Percentiles rank a stretch among this genome's conserved stretches.
Evolutionary conservation across 139 green algal species (phyloP).

Genomic region (Chlamydomonas sp.): DNA sequence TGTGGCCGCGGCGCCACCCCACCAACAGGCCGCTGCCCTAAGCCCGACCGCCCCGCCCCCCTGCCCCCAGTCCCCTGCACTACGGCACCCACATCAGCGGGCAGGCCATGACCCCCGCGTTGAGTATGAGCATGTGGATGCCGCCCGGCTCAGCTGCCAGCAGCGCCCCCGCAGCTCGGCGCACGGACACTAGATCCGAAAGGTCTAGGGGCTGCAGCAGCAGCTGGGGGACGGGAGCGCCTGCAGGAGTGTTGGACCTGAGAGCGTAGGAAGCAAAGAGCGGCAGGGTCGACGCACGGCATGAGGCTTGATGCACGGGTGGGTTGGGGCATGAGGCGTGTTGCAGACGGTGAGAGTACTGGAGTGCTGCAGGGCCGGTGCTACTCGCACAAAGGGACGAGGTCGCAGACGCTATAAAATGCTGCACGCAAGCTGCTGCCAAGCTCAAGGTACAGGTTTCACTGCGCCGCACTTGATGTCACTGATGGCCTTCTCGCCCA

Average conservation of each 20-base stretch:
- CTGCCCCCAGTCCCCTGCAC: neutral
- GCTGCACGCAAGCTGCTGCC: no score
- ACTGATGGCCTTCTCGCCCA: neutral
- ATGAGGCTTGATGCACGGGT: no score
- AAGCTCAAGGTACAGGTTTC: no score
- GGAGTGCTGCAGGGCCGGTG: no score
- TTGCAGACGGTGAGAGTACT: no score
- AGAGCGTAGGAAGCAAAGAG: neutral
- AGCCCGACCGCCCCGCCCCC: neutral
- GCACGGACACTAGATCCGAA: neutral
- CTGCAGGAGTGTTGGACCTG: neutral
- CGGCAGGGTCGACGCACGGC: no score
- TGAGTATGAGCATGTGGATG: conserved; percentile 20
- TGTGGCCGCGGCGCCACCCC: no score
- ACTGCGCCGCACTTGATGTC: neutral
- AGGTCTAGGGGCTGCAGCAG: neutral
- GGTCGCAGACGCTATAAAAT: no score
- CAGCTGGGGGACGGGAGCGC: neutral
- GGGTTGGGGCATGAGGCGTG: no score
- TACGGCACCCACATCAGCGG: conserved; percentile 6
- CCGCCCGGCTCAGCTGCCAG: conserved; percentile 3
- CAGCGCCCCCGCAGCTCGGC: neutral
- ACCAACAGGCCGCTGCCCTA: no score
- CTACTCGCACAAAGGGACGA: no score
- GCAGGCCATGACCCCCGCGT: conserved; percentile 23